A percentile compares a stretch with the other conserved stretches of the same genome.
Conservation (phyloP, 805 yeast species). For the Myxozyma nipponensis region DNA sequence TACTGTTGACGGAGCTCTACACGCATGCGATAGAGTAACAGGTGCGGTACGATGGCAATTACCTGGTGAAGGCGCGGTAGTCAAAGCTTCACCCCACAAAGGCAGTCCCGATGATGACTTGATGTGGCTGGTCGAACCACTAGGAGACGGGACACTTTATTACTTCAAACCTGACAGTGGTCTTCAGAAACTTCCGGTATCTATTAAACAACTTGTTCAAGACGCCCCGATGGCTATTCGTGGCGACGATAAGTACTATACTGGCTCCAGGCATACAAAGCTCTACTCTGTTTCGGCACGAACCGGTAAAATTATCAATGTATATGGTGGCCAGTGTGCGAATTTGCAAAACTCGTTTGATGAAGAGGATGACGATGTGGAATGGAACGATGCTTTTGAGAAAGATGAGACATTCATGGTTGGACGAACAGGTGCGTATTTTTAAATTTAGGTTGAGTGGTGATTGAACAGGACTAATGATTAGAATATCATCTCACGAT, state of each 20-base stretch:
- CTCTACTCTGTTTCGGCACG: constrained; percentile 67
- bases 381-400: constrained; percentile 13
- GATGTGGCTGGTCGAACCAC: constrained; percentile 89
- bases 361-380: constrained; percentile 22
- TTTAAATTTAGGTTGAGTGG: constrained; percentile 14
- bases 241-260: constrained; percentile 68
- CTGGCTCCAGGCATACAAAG: constrained; percentile 76
- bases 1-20: constrained; percentile 83
- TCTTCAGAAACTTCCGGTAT: constrained; percentile 69
- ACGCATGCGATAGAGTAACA: constrained; percentile 69
- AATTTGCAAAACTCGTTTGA: constrained; percentile 21
- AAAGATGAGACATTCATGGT: constrained; percentile 16
- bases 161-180: constrained; percentile 75
- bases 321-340: constrained; percentile 54
- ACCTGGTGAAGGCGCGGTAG: constrained; percentile 60
- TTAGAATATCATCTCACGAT: constrained; percentile 46
- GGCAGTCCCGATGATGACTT: constrained; percentile 36
- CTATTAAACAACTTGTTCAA: constrained; percentile 69
- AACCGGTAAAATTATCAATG: constrained; percentile 68
- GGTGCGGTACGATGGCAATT: constrained; percentile 79
- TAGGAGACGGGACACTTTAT: constrained; percentile 75
- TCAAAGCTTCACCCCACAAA: constrained; percentile 38
- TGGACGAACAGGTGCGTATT: constrained; percentile 14
- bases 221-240: constrained; percentile 84
- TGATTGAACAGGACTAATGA: constrained; percentile 11